These are phyloP conservation scores for Populus trichocarpa DNA, from an alignment of 441 rosid species.

Conservation along the genomic window DNA sequence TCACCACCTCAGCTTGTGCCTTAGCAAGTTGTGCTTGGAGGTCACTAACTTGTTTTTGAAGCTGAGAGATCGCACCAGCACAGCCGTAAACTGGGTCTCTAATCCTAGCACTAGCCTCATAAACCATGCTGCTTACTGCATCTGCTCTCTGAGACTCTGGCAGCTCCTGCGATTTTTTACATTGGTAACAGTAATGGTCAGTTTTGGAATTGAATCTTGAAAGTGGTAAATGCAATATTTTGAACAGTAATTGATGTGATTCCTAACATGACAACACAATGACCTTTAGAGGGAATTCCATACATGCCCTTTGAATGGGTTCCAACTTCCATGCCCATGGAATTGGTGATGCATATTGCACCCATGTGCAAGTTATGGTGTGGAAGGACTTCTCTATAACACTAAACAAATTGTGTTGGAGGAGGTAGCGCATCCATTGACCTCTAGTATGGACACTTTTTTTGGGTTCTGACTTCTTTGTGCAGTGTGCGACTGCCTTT, in stretches of 20 bases:
- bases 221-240: neutral
- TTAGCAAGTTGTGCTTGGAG: conserved; percentile 63
- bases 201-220: neutral
- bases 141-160: conserved; percentile 64
- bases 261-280: neutral
- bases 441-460: conserved; percentile 7
- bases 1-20: conserved; percentile 48
- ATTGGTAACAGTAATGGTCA: neutral
- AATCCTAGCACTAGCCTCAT: conserved; percentile 57
- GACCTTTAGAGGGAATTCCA: neutral
- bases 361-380: conserved; percentile 2
- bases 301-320: neutral
- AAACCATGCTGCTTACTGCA: conserved; percentile 75
- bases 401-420: neutral
- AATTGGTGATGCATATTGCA: neutral
- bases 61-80: conserved; percentile 52
- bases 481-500: neutral
- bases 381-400: neutral
- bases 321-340: neutral
- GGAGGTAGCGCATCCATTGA: neutral
- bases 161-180: conserved; percentile 40
- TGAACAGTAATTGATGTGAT: neutral
- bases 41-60: conserved; percentile 57
- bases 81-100: conserved; percentile 72
- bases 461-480: neutral